phyloP scores from a whole-genome alignment of 257 asterid genomes.

The Scutellaria galericulata region DNA sequence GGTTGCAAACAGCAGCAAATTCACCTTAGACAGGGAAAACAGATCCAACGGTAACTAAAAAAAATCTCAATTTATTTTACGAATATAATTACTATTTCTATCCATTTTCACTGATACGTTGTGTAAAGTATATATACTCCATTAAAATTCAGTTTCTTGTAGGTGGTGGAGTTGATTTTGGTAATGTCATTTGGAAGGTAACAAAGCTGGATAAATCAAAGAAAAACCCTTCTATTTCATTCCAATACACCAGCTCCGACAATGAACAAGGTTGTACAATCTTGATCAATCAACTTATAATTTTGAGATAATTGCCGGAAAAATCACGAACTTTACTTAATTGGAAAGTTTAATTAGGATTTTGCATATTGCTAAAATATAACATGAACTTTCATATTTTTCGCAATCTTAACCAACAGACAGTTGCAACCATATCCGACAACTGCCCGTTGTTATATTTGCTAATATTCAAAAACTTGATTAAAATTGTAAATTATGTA shows the following conservation, averaged over 20 bases:
- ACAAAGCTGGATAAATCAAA: not conserved
- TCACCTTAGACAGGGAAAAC: not conserved
- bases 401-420: too few species aligned
- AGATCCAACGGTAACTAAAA: not conserved
- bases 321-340: too few species aligned
- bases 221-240: slow-evolving; percentile 4
- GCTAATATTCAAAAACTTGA: too few species aligned
- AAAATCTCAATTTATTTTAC: not conserved
- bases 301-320: too few species aligned
- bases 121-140: too few species aligned
- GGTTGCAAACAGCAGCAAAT: not conserved
- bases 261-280: not conserved
- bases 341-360: too few species aligned
- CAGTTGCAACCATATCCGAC: too few species aligned
- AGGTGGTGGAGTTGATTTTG: not conserved
- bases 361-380: too few species aligned
- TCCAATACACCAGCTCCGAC: not conserved
- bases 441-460: too few species aligned
- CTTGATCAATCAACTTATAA: not conserved
- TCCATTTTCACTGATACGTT: too few species aligned
- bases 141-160: not conserved
- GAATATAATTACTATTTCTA: not conserved
- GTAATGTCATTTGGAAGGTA: slow-evolving; percentile 14
- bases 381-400: too few species aligned
- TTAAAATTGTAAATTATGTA: too few species aligned